A percentile compares a stretch with the other conserved stretches of the same genome.
These are phyloP conservation scores for Teratosphaeria destructans DNA, from an alignment of 2,329 filamentous ascomycete species.

Conservation along the genomic window DNA sequence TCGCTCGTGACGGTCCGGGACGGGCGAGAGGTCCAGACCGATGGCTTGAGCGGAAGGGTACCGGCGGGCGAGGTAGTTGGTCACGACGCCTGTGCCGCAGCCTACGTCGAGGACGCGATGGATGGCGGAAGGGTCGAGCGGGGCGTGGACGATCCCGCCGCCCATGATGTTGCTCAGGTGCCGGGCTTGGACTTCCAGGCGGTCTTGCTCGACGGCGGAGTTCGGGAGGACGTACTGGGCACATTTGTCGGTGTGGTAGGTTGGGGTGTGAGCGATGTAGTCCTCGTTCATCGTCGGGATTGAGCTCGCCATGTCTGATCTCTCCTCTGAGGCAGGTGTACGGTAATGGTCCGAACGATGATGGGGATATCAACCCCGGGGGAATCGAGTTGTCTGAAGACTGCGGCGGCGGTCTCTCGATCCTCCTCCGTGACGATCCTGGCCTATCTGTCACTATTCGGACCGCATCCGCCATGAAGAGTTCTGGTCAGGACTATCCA, in stretches of 20 bases:
- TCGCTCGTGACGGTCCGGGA: conserved; percentile 1
- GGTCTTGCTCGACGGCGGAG: conserved; percentile 10
- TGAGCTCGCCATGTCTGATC: not conserved
- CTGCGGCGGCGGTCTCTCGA: not conserved
- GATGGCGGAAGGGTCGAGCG: conserved; percentile 4
- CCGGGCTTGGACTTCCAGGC: conserved; percentile 12
- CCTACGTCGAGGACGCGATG: conserved; percentile 10
- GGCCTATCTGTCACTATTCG: not conserved
- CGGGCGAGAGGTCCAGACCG: conserved; percentile 22
- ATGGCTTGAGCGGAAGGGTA: conserved; percentile 19
- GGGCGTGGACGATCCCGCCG: conserved; percentile 12
- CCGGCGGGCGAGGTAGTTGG: conserved; percentile 8
- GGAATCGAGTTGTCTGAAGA: not conserved
- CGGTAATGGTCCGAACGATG: not conserved
- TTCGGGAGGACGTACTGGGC: conserved; percentile 6
- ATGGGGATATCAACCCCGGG: not conserved
- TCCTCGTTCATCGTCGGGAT: not conserved
- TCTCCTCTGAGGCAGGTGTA: not conserved
- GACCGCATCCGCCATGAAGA: not conserved
- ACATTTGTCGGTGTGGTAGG: conserved; percentile 3
- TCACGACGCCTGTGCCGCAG: conserved; percentile 23
- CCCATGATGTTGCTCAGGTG: conserved; percentile 13
- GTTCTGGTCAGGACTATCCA: not conserved
- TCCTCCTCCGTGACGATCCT: too few relatives aligned
- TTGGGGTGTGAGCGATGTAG: not conserved